A percentile compares a stretch with the other conserved stretches of the same genome.
These are phyloP conservation scores for Candida pseudocylindracea DNA, from an alignment of 1,139 yeast genomes.

Conservation along the genomic window DNA sequence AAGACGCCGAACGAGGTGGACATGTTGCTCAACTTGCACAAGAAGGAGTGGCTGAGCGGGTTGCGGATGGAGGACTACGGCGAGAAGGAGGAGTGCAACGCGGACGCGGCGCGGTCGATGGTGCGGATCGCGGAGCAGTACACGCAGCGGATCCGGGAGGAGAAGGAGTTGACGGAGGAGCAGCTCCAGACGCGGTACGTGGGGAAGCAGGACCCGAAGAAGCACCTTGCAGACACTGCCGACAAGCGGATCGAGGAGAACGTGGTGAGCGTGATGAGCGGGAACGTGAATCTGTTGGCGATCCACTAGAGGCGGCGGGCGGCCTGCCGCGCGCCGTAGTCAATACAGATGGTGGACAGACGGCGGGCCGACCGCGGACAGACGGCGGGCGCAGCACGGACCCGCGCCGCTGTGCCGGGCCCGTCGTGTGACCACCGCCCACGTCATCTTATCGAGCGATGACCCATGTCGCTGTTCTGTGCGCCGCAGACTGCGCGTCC, in stretches of 20 bases:
- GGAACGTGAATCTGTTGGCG: constrained; percentile 75
- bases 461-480: too few relatives aligned
- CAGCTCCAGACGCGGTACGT: constrained; percentile 89
- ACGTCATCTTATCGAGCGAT: too few relatives aligned
- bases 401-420: too few relatives aligned
- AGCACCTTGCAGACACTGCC: constrained; percentile 82
- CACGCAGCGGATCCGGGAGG: constrained; percentile 82
- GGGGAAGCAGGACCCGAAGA: constrained; percentile 97
- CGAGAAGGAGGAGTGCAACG: constrained; percentile 54
- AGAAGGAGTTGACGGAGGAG: constrained; percentile 69
- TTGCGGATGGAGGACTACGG: constrained; percentile 59
- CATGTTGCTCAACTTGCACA: constrained; percentile 86
- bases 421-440: too few relatives aligned
- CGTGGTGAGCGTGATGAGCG: constrained; percentile 66
- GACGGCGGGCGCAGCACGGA: too few relatives aligned
- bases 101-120: constrained; percentile 55
- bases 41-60: constrained; percentile 93
- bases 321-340: too few relatives aligned
- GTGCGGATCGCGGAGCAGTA: constrained; percentile 83
- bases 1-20: constrained; percentile 85
- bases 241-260: constrained; percentile 75
- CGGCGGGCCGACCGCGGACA: too few relatives aligned
- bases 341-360: too few relatives aligned
- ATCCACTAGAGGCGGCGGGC: constrained; percentile 14
- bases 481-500: too few relatives aligned